phyloP scores from a whole-genome alignment of 179 eudicot genomes.

The Spinacia oleracea region DNA sequence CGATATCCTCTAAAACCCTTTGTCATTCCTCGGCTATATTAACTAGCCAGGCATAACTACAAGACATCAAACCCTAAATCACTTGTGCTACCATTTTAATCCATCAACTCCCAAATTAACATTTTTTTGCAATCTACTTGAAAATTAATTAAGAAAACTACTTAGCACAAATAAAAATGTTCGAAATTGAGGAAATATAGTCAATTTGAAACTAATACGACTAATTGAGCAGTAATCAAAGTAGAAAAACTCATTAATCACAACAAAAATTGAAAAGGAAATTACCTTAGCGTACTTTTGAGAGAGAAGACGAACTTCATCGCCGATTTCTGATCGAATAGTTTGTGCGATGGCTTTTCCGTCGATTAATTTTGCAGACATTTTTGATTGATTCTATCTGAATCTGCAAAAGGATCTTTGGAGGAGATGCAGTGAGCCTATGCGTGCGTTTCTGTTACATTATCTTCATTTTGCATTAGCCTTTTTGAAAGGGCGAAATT shows the following conservation, averaged over 20 bases:
- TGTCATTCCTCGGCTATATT: background rate
- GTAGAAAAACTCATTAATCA: too few relatives aligned
- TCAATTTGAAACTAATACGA: background rate
- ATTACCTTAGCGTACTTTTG: constrained; percentile 63
- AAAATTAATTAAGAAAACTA: background rate
- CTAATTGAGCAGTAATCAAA: background rate
- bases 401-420: background rate
- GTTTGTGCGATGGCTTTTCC: constrained; percentile 92
- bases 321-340: constrained; percentile 80
- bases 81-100: too few relatives aligned
- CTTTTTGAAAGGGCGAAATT: too few relatives aligned
- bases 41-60: background rate
- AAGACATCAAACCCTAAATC: too few relatives aligned
- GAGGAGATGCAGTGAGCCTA: background rate
- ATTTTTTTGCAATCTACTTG: background rate
- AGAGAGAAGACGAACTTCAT: constrained; percentile 65
- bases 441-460: background rate
- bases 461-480: background rate
- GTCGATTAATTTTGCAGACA: constrained; percentile 62
- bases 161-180: background rate
- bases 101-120: background rate
- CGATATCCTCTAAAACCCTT: background rate
- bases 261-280: background rate
- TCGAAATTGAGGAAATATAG: background rate
- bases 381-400: background rate